phyloP scores from a whole-genome alignment of 2,329 filamentous ascomycete genomes.

The Aspergillus costaricaensis region DNA sequence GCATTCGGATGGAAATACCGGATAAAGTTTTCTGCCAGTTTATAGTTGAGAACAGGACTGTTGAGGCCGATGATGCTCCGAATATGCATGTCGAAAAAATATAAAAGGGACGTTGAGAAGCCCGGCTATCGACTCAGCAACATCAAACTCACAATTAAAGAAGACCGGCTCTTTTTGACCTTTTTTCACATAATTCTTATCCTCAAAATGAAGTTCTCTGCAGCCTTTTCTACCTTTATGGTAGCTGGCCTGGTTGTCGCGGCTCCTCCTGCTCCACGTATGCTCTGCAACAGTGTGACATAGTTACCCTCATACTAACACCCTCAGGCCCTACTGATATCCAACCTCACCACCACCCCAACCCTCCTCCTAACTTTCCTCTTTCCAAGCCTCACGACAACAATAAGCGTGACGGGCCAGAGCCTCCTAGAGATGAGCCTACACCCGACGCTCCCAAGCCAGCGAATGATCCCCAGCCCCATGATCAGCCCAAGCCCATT shows the following conservation, averaged over 20 bases:
- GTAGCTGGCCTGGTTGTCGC: slow-evolving; percentile 5
- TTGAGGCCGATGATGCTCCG: background rate
- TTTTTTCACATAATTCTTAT: no score
- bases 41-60: background rate
- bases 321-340: background rate
- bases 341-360: background rate
- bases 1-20: background rate
- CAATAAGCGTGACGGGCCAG: background rate
- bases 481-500: background rate
- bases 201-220: slow-evolving; percentile 3
- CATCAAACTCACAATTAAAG: background rate
- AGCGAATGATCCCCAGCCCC: background rate
- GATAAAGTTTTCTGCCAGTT: no score
- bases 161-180: no score
- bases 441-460: background rate
- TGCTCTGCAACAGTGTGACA: background rate
- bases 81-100: background rate
- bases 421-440: background rate
- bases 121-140: background rate
- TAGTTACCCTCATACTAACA: background rate
- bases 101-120: background rate
- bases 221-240: slow-evolving; percentile 6
- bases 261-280: slow-evolving; percentile 8
- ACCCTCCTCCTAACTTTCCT: background rate
- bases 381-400: background rate